These are phyloP conservation scores for Aspergillus diversus DNA, from an alignment of 495 filamentous ascomycete species.

Conservation along the genomic window DNA sequence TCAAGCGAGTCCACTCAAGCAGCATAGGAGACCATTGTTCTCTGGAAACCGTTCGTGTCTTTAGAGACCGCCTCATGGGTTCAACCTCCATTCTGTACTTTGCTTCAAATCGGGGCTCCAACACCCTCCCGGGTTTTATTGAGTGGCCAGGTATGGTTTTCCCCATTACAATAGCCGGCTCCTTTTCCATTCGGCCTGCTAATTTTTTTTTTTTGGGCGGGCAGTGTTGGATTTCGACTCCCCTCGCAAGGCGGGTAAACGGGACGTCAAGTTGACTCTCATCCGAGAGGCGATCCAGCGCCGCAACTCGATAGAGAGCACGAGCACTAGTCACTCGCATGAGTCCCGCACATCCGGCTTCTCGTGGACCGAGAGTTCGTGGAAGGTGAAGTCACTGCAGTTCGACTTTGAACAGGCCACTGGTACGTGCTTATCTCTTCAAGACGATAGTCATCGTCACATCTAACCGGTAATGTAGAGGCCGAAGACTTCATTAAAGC, in stretches of 20 bases:
- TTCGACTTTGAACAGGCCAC: conserved; percentile 7
- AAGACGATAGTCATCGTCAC: background rate
- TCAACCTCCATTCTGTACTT: conserved; percentile 15
- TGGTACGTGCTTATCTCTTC: conserved; percentile 3
- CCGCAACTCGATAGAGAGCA: conserved; percentile 19
- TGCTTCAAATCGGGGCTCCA: conserved; percentile 5
- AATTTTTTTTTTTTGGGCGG: background rate
- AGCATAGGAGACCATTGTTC: conserved; percentile 12
- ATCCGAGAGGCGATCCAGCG: background rate
- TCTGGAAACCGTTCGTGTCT: conserved; percentile 15
- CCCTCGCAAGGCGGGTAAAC: conserved; percentile 5
- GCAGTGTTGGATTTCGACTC: conserved; percentile 12
- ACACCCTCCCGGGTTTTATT: background rate
- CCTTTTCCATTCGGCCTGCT: background rate
- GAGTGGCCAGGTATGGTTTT: conserved; percentile 12
- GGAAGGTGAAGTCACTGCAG: conserved; percentile 11
- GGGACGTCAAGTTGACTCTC: conserved; percentile 6
- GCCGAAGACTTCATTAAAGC: conserved; percentile 1
- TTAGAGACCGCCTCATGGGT: conserved; percentile 8
- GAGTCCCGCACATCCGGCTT: conserved; percentile 5
- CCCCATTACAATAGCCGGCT: background rate
- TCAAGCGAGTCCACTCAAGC: conserved; percentile 9
- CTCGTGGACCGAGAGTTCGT: background rate
- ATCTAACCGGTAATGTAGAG: background rate
- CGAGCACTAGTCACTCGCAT: conserved; percentile 11